Base-by-base conservation (phyloP, 495 filamentous ascomycete species). In the Baudoinia panamericana region DNA sequence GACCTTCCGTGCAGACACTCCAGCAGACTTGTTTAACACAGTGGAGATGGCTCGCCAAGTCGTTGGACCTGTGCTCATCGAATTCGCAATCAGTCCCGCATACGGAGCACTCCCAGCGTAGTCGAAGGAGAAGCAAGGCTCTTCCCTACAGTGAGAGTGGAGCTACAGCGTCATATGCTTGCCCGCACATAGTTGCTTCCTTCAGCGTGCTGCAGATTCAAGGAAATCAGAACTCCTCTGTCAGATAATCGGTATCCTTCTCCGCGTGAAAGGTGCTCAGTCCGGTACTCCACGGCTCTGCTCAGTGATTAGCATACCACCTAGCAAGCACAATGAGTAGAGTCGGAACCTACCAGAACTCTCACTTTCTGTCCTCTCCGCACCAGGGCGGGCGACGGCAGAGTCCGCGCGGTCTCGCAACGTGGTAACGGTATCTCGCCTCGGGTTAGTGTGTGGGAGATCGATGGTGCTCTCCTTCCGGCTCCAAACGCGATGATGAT, bases 141-240 rank as follows among this genome's bases (percentile, higher is more conserved):
- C n/a, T n/a, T n/a, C n/a, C n/a, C n/a, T n/a, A n/a, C n/a, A n/a
- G n/a, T n/a, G 26, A 29, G 26, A 29, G 9, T 29, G 26, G 26
- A n/a, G n/a, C n/a, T n/a, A n/a, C n/a, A n/a, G n/a, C n/a, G n/a
- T n/a, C n/a, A n/a, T n/a, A n/a, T n/a, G n/a, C n/a, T n/a, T n/a
- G n/a, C n/a, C n/a, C n/a, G n/a, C n/a, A n/a, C n/a, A n/a, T n/a
- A n/a, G n/a, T n/a, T n/a, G n/a, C n/a, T n/a, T n/a, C n/a, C n/a
- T n/a, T n/a, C n/a, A n/a, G n/a, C n/a, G n/a, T n/a, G n/a, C n/a
- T n/a, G n/a, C n/a, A n/a, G n/a, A n/a, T n/a, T n/a, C n/a, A n/a
- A n/a, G n/a, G n/a, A n/a, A n/a, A n/a, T 46, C 36, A 47, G 20
- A 47, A 47, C 24, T 47, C 45, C 31, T 30, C 23, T 13, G 30